phyloP scores from a whole-genome alignment of 257 asterid genomes.

The Ophiorrhiza pumila region DNA sequence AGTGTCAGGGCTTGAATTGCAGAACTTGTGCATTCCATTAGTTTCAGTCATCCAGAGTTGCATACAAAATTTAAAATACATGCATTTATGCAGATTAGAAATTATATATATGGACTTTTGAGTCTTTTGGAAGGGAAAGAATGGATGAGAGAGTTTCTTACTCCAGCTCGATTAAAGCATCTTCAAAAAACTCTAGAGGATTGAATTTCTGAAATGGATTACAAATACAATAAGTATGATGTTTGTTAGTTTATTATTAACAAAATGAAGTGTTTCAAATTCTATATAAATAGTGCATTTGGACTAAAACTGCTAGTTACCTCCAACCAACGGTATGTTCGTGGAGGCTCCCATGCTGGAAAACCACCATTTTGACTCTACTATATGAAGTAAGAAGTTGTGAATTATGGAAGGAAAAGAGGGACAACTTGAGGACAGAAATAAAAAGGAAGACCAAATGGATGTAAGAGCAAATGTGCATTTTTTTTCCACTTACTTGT shows the following conservation, averaged over 20 bases:
- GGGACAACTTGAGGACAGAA: no score
- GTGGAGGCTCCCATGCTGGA: slow-evolving; percentile 57
- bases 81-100: no score
- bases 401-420: no score
- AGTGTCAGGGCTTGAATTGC: slow-evolving; percentile 40
- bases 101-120: background rate
- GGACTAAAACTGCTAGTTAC: slow-evolving; percentile 20
- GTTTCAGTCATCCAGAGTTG: background rate
- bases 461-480: background rate
- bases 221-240: no score
- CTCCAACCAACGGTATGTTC: slow-evolving; percentile 54
- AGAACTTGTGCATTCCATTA: slow-evolving; percentile 53
- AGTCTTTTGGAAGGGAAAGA: no score
- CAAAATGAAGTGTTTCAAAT: no score
- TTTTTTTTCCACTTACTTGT: slow-evolving; percentile 48
- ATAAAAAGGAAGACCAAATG: background rate
- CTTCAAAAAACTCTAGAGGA: slow-evolving; percentile 51
- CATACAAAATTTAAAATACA: no score
- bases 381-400: background rate
- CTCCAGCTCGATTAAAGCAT: slow-evolving; percentile 47
- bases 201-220: slow-evolving; percentile 45
- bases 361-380: slow-evolving; percentile 52
- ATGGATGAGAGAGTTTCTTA: slow-evolving; percentile 12
- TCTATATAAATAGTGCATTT: no score
- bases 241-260: no score